Evolutionary conservation across 2,329 filamentous ascomycete genomes (phyloP), one percentile per base, ranked within the genome.

Genomic region (Volutella citrinella): DNA sequence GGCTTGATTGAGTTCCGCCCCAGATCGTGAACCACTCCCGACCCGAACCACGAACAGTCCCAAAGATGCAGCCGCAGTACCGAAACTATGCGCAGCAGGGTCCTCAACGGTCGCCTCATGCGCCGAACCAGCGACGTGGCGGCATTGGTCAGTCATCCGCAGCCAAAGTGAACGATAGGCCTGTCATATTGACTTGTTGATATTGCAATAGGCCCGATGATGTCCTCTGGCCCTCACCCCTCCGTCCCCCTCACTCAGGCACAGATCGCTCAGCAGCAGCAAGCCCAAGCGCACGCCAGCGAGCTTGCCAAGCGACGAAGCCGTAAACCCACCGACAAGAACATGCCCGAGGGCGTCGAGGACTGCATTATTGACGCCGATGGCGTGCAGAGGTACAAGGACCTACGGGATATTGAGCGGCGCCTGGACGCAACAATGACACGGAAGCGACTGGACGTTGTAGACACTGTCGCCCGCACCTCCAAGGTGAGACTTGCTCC

Each of bases 291-390:
- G 16, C 69, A 65, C 46, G 77, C 78, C 27, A 74, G 71, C 48
- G 82, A 87, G 58, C 72, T 79, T 44, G 81, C 84, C 27, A 88
- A 90, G 61, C 80, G 89, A 42, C 81, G 87, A 49, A 88, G 87
- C 56, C 81, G 82, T 57, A 94, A 91, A 64, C 93, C 93, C 2
- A 96, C 89, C 38, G 93, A 98, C 64, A 95, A 88, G 72, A 93
- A 88, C 52, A 80, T 98, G 17, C 90, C 93, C 23, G 90, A 97
- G 46, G 89, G 87, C 36, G 75, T 95, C 27, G 90, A 94, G 51
- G 82, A 88, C 29, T 78, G 84, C 45, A 78, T 88, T 42, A 80
- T 95, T 45, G 88, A 66, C 28, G 41, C 86, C 43, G 86, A 95
- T 59, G 83, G 84, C 23, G 88, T 84, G 27, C 73, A 82, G 56